Percentiles rank a stretch among this genome's conserved stretches.
Evolutionary conservation across 176 grass and related monocot genomes (phyloP).

Genomic region (Aechmea fasciata): DNA sequence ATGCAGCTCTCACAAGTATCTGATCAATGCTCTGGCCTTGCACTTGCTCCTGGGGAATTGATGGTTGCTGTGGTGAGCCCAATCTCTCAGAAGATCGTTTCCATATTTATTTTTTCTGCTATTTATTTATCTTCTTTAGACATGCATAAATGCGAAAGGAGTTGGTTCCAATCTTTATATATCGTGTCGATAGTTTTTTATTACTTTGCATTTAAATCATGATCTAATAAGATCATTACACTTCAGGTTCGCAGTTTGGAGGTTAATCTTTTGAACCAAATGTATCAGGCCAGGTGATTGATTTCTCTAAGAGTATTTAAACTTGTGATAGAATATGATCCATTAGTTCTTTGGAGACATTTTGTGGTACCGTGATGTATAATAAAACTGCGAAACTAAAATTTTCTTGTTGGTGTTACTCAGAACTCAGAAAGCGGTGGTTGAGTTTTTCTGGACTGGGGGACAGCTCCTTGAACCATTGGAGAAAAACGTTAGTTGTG

Average conservation of each 20-base stretch:
- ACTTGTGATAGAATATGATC: not conserved
- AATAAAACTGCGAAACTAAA: slow-evolving; percentile 3
- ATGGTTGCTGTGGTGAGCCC: slow-evolving; percentile 72
- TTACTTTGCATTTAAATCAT: slow-evolving; percentile 9
- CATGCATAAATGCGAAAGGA: too few relatives aligned
- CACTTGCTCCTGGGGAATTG: slow-evolving; percentile 60
- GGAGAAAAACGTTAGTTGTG: slow-evolving; percentile 23
- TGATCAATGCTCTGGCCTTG: slow-evolving; percentile 76
- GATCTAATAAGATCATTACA: slow-evolving; percentile 8
- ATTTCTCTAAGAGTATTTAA: slow-evolving; percentile 11
- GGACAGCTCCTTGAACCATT: slow-evolving; percentile 54
- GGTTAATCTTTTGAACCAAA: slow-evolving; percentile 57
- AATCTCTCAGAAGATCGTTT: not conserved
- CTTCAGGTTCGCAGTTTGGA: slow-evolving; percentile 74
- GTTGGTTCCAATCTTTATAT: not conserved
- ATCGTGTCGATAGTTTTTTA: not conserved
- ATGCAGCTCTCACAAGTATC: slow-evolving; percentile 70
- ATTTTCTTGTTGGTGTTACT: slow-evolving; percentile 16
- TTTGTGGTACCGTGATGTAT: not conserved
- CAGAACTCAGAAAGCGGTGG: slow-evolving; percentile 74
- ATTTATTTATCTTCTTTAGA: not conserved
- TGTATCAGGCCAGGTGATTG: slow-evolving; percentile 88
- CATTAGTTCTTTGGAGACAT: not conserved
- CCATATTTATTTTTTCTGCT: not conserved
- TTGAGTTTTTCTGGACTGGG: slow-evolving; percentile 72